These are phyloP conservation scores for Discostella stelligeroides DNA, from an alignment of 108 stramenopile genomes.

Conservation along the genomic window DNA sequence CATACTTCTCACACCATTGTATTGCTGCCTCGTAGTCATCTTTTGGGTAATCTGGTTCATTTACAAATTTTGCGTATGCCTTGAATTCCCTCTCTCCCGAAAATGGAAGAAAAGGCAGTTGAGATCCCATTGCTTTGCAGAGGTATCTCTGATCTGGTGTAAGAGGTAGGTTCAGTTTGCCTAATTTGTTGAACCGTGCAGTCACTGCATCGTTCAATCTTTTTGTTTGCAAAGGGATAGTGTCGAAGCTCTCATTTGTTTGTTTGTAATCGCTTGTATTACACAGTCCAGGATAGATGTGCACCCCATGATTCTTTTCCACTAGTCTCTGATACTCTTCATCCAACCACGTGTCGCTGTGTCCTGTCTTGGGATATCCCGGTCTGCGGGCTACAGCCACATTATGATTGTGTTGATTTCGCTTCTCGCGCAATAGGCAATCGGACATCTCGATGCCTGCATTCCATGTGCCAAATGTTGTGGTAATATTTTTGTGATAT, in stretches of 20 bases:
- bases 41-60: neutral
- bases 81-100: conserved; percentile 4
- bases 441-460: conserved; percentile 26
- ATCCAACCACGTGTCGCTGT: conserved; percentile 31
- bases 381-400: conserved; percentile 9
- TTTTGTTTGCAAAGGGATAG: conserved; percentile 11
- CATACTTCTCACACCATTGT: conserved; percentile 33
- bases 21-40: conserved; percentile 19
- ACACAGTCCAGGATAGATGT: conserved; percentile 34
- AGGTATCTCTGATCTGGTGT: conserved; percentile 31
- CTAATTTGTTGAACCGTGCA: neutral
- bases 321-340: conserved; percentile 38
- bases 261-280: conserved; percentile 40
- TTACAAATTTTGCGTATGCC: neutral
- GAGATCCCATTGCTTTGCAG: conserved; percentile 10
- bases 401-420: conserved; percentile 35
- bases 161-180: conserved; percentile 10
- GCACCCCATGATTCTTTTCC: conserved; percentile 9
- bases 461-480: conserved; percentile 31
- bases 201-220: conserved; percentile 10
- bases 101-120: conserved; percentile 23
- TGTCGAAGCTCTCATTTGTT: conserved; percentile 36
- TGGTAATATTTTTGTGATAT: conserved; percentile 28
- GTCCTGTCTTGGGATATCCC: conserved; percentile 34
- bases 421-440: conserved; percentile 16